A percentile compares a stretch with the other conserved stretches of the same genome.
Conservation (phyloP, 345 rosid genomes). For the Eucalyptus caleyi region DNA sequence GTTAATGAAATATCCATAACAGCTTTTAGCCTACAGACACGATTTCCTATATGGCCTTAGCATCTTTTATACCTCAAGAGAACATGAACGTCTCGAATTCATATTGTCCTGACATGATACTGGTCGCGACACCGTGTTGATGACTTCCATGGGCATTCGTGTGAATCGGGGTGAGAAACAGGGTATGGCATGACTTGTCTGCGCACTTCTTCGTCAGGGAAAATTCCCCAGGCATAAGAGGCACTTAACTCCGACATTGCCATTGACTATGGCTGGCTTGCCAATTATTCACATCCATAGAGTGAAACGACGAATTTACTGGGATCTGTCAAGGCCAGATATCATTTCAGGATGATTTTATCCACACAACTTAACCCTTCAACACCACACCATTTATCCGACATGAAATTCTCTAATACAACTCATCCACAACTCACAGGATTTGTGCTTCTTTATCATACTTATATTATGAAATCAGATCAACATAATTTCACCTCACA, state of each 20-base stretch:
- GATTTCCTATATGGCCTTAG: background rate
- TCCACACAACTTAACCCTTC: no score
- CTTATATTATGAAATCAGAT: no score
- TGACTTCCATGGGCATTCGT: background rate
- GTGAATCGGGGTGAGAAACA: background rate
- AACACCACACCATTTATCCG: no score
- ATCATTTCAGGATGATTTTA: background rate
- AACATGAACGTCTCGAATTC: background rate
- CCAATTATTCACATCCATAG: background rate
- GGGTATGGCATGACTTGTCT: background rate
- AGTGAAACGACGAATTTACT: background rate
- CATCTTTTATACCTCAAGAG: background rate
- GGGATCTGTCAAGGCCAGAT: background rate
- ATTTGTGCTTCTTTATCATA: no score
- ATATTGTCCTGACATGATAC: background rate
- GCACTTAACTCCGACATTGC: background rate
- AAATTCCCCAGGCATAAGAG: background rate
- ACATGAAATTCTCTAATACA: no score
- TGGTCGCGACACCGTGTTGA: background rate
- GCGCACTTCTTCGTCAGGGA: background rate
- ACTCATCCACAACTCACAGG: no score
- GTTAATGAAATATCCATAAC: background rate
- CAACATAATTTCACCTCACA: no score
- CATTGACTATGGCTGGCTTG: background rate
- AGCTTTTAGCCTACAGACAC: background rate